phyloP scores from a whole-genome alignment of 2,329 filamentous ascomycete species.

The Curvularia spicifera region DNA sequence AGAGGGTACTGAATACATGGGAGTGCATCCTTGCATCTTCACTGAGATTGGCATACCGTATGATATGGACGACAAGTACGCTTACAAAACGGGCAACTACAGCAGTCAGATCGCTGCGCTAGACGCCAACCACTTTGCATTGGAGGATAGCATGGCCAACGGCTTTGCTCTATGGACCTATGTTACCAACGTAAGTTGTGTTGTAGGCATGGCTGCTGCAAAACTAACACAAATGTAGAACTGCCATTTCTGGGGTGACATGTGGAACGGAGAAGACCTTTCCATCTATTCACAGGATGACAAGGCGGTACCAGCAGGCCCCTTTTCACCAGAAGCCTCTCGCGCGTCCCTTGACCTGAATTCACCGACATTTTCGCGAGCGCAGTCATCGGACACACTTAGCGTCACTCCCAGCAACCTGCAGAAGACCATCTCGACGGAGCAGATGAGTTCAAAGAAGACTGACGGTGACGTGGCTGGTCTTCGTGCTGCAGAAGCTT shows the following conservation, averaged over 20 bases:
- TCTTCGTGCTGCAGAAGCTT: constrained; percentile 90
- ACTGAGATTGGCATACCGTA: constrained; percentile 98
- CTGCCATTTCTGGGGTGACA: constrained; percentile 85
- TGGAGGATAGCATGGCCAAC: constrained; percentile 82
- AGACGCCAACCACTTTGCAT: constrained; percentile 93
- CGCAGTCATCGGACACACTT: constrained; percentile 56
- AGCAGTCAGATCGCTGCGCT: constrained; percentile 89
- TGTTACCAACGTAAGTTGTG: constrained; percentile 63
- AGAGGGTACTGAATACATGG: constrained; percentile 88
- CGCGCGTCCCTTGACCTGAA: constrained; percentile 57
- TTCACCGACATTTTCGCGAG: constrained; percentile 63
- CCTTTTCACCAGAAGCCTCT: constrained; percentile 60
- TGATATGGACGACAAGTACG: constrained; percentile 96
- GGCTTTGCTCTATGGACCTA: constrained; percentile 94
- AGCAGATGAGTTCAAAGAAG: constrained; percentile 50
- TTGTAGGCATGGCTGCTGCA: neutral
- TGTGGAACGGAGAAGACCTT: constrained; percentile 97
- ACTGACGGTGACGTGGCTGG: constrained; percentile 56
- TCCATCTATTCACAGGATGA: constrained; percentile 91
- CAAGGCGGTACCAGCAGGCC: constrained; percentile 60
- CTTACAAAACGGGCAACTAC: constrained; percentile 95
- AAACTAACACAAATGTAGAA: constrained; percentile 62
- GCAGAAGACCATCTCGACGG: constrained; percentile 71
- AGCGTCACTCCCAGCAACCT: constrained; percentile 76
- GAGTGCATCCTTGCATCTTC: constrained; percentile 85